A percentile compares a stretch with the other conserved stretches of the same genome.
Evolutionary conservation across 805 yeast genomes (phyloP).

Genomic region (Saturnispora silvae): DNA sequence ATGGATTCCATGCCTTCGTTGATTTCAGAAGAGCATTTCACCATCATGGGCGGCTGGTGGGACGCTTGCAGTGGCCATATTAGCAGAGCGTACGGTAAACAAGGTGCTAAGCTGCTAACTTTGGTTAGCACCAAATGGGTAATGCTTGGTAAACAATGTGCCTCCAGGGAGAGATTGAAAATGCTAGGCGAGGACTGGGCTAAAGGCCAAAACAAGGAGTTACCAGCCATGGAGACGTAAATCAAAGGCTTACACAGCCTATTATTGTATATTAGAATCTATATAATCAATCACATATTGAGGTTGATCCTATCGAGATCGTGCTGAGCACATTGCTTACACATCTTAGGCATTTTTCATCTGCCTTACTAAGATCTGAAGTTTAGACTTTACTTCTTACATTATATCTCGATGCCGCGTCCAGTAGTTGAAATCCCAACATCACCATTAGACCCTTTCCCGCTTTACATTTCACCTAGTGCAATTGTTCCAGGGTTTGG

Average conservation of each 20-base stretch:
- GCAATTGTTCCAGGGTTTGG: conserved; percentile 79
- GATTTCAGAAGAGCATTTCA: conserved; percentile 59
- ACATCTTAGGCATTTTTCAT: not conserved
- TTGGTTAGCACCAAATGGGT: conserved; percentile 45
- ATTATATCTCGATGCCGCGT: conserved; percentile 15
- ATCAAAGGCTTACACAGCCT: not conserved
- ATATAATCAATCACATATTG: too few relatives aligned
- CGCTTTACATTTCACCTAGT: conserved; percentile 35
- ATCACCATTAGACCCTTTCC: conserved; percentile 35
- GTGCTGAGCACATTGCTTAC: not conserved
- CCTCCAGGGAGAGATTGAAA: conserved; percentile 71
- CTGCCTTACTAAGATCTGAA: not conserved
- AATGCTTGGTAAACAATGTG: conserved; percentile 38
- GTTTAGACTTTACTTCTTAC: not conserved
- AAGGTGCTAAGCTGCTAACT: conserved; percentile 52
- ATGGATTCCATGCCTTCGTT: conserved; percentile 44
- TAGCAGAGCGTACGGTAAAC: conserved; percentile 48
- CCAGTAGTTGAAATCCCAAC: conserved; percentile 33
- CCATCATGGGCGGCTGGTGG: conserved; percentile 81
- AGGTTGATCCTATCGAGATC: too few relatives aligned
- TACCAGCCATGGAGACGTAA: conserved; percentile 5
- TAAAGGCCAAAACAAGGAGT: conserved; percentile 24
- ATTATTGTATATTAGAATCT: conserved; percentile 1
- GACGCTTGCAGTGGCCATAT: conserved; percentile 63
- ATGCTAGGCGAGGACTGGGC: conserved; percentile 77